phyloP scores from a whole-genome alignment of 441 rosid genomes.

The Adansonia rubrostipa region DNA sequence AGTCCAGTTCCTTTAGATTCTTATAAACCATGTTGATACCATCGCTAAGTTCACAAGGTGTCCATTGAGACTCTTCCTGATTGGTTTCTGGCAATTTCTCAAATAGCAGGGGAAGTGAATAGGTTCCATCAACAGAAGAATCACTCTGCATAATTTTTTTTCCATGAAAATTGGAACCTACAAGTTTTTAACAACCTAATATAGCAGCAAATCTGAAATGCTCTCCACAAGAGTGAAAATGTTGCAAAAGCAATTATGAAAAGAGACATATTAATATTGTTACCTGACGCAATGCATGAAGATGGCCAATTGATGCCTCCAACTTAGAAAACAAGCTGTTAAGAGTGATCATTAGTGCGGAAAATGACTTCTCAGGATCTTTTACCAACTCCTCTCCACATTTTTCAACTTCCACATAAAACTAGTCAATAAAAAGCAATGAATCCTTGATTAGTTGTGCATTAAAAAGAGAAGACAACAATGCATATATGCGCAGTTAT shows the following conservation, averaged over 20 bases:
- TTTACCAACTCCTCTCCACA: slow-evolving; percentile 68
- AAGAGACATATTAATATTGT: slow-evolving; percentile 2
- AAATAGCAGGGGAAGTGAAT: slow-evolving; percentile 64
- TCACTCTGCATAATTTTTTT: slow-evolving; percentile 53
- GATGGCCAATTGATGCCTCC: slow-evolving; percentile 69
- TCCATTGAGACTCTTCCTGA: slow-evolving; percentile 76
- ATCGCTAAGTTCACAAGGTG: slow-evolving; percentile 72
- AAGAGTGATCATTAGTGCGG: slow-evolving; percentile 54
- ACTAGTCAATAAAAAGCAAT: slow-evolving; percentile 46
- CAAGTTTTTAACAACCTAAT: slow-evolving; percentile 21
- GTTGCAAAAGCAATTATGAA: neutral
- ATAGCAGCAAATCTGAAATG: slow-evolving; percentile 16
- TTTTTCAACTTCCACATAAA: slow-evolving; percentile 75
- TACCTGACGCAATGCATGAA: slow-evolving; percentile 71
- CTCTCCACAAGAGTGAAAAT: neutral
- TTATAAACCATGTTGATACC: slow-evolving; percentile 63
- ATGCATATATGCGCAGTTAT: neutral
- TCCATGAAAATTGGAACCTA: slow-evolving; percentile 17
- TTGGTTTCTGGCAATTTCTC: slow-evolving; percentile 65
- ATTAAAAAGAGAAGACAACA: neutral
- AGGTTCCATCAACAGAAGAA: slow-evolving; percentile 67
- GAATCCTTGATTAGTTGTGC: neutral
- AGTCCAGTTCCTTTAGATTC: slow-evolving; percentile 73
- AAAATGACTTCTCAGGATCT: slow-evolving; percentile 66
- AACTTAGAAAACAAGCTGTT: slow-evolving; percentile 60